Evolutionary conservation across 1,284 basidiomycete species (phyloP).

Genomic region (Trametes hirsuta): DNA sequence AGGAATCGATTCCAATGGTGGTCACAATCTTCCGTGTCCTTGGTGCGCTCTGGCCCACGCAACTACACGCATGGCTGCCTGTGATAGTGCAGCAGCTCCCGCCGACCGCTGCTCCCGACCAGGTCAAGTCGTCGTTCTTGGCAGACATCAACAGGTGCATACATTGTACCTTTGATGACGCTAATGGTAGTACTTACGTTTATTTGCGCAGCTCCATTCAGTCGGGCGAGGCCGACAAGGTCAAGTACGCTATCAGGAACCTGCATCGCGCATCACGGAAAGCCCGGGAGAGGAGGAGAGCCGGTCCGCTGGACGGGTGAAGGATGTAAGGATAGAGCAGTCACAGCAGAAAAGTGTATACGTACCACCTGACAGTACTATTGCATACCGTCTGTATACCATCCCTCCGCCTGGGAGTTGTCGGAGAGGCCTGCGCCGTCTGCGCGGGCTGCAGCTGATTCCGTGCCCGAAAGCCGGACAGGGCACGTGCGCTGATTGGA

Average conservation of each 20-base stretch:
- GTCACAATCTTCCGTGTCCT: slow-evolving; percentile 80
- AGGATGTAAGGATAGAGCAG: slow-evolving; percentile 11
- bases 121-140: slow-evolving; percentile 79
- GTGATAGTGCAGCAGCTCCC: slow-evolving; percentile 76
- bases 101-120: slow-evolving; percentile 58
- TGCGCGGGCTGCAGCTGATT: slow-evolving; percentile 4
- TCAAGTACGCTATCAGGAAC: slow-evolving; percentile 73
- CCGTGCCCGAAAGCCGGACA: slow-evolving; percentile 9
- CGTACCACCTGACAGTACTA: slow-evolving; percentile 5
- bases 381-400: slow-evolving; percentile 6
- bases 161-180: background rate
- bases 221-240: slow-evolving; percentile 68
- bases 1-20: slow-evolving; percentile 78
- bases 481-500: slow-evolving; percentile 22
- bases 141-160: slow-evolving; percentile 69
- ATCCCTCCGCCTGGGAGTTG: background rate
- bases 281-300: slow-evolving; percentile 66
- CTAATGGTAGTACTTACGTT: slow-evolving; percentile 11
- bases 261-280: slow-evolving; percentile 72
- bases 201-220: slow-evolving; percentile 57
- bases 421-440: background rate
- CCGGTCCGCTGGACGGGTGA: slow-evolving; percentile 44
- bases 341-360: slow-evolving; percentile 17
- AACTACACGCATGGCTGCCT: slow-evolving; percentile 76
- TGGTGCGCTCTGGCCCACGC: slow-evolving; percentile 65